These are phyloP conservation scores for Botrytis fragariae DNA, from an alignment of 2,329 filamentous ascomycete species.

Conservation along the genomic window DNA sequence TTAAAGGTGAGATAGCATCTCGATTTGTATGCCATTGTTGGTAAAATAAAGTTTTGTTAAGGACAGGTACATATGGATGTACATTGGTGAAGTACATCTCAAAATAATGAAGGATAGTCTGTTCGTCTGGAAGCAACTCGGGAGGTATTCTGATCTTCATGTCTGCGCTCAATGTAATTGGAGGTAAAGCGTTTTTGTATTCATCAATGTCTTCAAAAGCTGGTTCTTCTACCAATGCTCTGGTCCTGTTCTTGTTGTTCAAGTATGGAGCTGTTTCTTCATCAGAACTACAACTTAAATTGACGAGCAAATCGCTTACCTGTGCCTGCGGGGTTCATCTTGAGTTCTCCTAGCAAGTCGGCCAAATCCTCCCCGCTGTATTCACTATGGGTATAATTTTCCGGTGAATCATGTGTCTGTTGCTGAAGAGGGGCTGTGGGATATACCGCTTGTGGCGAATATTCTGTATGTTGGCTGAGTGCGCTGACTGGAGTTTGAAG, in stretches of 20 bases:
- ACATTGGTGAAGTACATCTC: conserved; percentile 87
- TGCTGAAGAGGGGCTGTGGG: conserved; percentile 49
- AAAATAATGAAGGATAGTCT: conserved; percentile 79
- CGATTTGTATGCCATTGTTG: conserved; percentile 84
- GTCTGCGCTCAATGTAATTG: conserved; percentile 64
- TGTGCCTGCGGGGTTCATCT: conserved; percentile 82
- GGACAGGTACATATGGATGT: conserved; percentile 87
- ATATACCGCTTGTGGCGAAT: conserved; percentile 50
- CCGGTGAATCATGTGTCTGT: conserved; percentile 42
- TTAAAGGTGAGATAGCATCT: conserved; percentile 80
- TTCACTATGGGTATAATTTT: conserved; percentile 58
- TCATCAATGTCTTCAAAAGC: conserved; percentile 71
- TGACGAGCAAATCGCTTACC: conserved; percentile 54
- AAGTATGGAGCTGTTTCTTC: conserved; percentile 72
- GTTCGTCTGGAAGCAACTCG: conserved; percentile 87
- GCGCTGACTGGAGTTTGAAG: conserved; percentile 50
- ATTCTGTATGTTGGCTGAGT: conserved; percentile 51
- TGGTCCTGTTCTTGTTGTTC: conserved; percentile 54
- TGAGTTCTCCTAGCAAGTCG: conserved; percentile 80
- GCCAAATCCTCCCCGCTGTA: conserved; percentile 67
- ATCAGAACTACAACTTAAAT: conserved; percentile 20
- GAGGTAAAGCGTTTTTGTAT: conserved; percentile 67
- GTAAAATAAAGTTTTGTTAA: conserved; percentile 80
- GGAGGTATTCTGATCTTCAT: conserved; percentile 83
- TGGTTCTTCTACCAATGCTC: conserved; percentile 56